Evolutionary conservation across 345 rosid genomes (phyloP), one percentile per base, ranked within the genome.

Genomic region (Aquilaria malaccensis): DNA sequence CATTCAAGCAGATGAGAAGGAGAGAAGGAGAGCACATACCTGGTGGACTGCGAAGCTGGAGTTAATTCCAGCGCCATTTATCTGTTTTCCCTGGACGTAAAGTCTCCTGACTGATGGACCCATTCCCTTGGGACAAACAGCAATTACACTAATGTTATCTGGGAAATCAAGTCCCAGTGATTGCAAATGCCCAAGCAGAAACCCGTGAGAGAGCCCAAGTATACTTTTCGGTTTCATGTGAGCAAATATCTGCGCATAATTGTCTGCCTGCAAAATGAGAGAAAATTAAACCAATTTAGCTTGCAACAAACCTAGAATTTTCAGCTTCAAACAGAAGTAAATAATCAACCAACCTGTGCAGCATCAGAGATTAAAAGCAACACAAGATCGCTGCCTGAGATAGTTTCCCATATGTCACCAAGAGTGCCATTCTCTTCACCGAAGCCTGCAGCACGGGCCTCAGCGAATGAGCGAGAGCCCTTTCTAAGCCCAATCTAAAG

Each of bases 151-250:
- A 57, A 89, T 78, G 72, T 85, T 80, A 63, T 89, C 86, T 6
- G 93, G 95, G 70, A 92, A 91, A 69, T 91, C 94, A 5, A 79
- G 81, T 50, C 91, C 94, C 49, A 52, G 15, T 0, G 96, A 81
- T 70, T 88, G 91, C 70, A 91, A 76, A 80, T 88, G 98, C 49
- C 95, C 93, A 41, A 91, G 77, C 61, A 91, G 87, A 66, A 91
- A 91, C 33, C 98, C 98, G 61, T 91, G 98, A 61, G 98, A 91
- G 70, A 91, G 85, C 59, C 98, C 96, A 0, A 91, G 98, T 48
- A 91, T 88, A 79, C 96, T 86, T 73, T 88, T 91, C 66, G 96
- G 95, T 64, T 86, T 91, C 98, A 91, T 85, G 81, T 81, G 82
- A 45, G 96, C 83, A 76, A 88, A 82, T 49, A 88, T 52, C 67